Evolutionary conservation across 768 basidiomycete genomes (phyloP).

Genomic region (Leucocoprinus birnbaumii): DNA sequence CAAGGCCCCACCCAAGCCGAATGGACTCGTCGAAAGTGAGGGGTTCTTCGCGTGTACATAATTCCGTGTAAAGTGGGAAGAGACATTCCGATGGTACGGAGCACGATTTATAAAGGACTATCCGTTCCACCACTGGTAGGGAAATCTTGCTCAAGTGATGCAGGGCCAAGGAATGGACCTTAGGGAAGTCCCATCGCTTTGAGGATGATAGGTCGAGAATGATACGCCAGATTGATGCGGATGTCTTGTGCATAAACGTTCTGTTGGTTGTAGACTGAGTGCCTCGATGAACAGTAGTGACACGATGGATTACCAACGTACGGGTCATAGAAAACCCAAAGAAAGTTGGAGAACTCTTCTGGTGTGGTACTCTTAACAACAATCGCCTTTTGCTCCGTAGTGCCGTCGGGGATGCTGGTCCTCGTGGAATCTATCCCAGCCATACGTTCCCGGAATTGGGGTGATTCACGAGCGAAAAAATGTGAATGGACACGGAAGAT

Average conservation of each 20-base stretch:
- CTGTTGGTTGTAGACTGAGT: neutral
- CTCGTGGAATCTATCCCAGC: constrained; percentile 22
- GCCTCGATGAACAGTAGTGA: neutral
- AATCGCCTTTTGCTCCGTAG: constrained; percentile 31
- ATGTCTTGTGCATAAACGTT: constrained; percentile 14
- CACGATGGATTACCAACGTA: constrained; percentile 24
- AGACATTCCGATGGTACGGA: constrained; percentile 45
- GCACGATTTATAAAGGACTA: constrained; percentile 53
- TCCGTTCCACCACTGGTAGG: constrained; percentile 48
- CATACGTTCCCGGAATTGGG: constrained; percentile 35
- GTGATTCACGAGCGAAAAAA: constrained; percentile 53
- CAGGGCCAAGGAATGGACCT: constrained; percentile 49
- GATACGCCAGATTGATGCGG: constrained; percentile 14
- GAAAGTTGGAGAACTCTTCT: constrained; percentile 49
- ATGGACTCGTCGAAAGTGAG: constrained; percentile 51
- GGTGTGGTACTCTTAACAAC: constrained; percentile 39
- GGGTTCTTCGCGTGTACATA: constrained; percentile 50
- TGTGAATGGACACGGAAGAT: constrained; percentile 51
- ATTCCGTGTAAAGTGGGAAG: constrained; percentile 46
- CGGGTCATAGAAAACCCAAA: constrained; percentile 67
- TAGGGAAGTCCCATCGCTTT: constrained; percentile 47
- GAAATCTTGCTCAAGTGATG: constrained; percentile 45
- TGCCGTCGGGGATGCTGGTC: constrained; percentile 23
- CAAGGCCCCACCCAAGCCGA: constrained; percentile 52
- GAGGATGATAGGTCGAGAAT: constrained; percentile 3